Conservation (phyloP, 1,139 yeast genomes). For the Waltiozyma sp. region DNA sequence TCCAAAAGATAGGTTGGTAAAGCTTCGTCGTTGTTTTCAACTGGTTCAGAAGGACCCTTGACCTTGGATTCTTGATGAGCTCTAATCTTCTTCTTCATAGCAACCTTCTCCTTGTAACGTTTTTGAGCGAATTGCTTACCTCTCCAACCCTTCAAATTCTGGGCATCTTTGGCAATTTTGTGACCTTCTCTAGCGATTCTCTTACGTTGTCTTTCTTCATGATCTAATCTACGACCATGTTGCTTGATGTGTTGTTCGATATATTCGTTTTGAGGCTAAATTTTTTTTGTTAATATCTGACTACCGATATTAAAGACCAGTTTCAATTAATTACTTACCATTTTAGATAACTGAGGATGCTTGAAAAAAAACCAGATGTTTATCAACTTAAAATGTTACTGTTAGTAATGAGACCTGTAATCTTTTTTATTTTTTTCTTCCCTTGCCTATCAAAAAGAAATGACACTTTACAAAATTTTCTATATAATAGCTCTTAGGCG, state of each 20-base stretch:
- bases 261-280: slow-evolving; percentile 65
- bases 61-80: slow-evolving; percentile 96
- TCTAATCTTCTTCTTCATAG: slow-evolving; percentile 96
- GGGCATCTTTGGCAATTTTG: slow-evolving; percentile 89
- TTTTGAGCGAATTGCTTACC: slow-evolving; percentile 98
- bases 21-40: slow-evolving; percentile 80
- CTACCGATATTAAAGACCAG: neutral
- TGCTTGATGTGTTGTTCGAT: slow-evolving; percentile 96
- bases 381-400: neutral
- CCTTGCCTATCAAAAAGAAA: neutral
- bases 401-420: neutral
- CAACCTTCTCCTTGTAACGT: slow-evolving; percentile 94
- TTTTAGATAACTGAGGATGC: neutral
- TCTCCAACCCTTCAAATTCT: slow-evolving; percentile 90
- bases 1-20: slow-evolving; percentile 95
- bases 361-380: neutral
- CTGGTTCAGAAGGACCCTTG: slow-evolving; percentile 79
- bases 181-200: slow-evolving; percentile 96
- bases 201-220: slow-evolving; percentile 93
- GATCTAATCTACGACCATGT: slow-evolving; percentile 93
- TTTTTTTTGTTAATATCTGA: neutral
- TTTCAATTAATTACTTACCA: neutral
- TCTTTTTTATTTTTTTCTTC: neutral
- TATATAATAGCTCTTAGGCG: neutral
- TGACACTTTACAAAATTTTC: neutral